Evolutionary conservation across 148 eudicot species (phyloP).

Genomic region (Nepenthes mirabilis): DNA sequence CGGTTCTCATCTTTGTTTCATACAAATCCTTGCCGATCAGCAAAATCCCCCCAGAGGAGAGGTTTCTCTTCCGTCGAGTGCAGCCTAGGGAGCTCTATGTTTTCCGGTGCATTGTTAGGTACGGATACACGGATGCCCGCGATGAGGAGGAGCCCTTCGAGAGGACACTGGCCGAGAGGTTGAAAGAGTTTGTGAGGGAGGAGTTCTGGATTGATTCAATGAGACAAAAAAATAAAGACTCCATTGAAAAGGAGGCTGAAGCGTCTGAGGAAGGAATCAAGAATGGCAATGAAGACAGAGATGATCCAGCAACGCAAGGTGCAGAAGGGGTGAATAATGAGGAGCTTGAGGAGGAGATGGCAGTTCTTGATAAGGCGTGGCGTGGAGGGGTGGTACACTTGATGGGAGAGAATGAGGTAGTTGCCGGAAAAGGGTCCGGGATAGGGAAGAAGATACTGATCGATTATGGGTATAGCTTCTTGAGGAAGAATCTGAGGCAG

Average conservation of each 20-base stretch:
- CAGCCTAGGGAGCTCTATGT: slow-evolving; percentile 40
- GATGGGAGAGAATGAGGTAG: slow-evolving; percentile 50
- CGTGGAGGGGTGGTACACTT: slow-evolving; percentile 39
- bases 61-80: slow-evolving; percentile 52
- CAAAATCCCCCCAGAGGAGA: slow-evolving; percentile 45
- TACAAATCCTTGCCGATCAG: slow-evolving; percentile 48
- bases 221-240: background rate
- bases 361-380: slow-evolving; percentile 31
- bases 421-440: slow-evolving; percentile 25
- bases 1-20: slow-evolving; percentile 49
- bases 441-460: slow-evolving; percentile 35
- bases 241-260: background rate
- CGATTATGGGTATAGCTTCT: slow-evolving; percentile 37
- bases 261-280: background rate
- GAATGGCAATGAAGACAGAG: background rate
- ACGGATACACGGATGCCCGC: slow-evolving; percentile 48
- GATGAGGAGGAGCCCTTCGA: slow-evolving; percentile 46
- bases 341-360: slow-evolving; percentile 18
- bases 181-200: slow-evolving; percentile 32
- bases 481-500: slow-evolving; percentile 45
- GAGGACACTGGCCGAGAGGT: slow-evolving; percentile 21
- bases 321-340: slow-evolving; percentile 3
- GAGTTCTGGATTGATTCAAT: slow-evolving; percentile 15
- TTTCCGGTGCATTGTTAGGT: slow-evolving; percentile 53
- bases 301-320: background rate